Conservation (phyloP, 768 basidiomycete genomes). For the Boletus fagicola region DNA sequence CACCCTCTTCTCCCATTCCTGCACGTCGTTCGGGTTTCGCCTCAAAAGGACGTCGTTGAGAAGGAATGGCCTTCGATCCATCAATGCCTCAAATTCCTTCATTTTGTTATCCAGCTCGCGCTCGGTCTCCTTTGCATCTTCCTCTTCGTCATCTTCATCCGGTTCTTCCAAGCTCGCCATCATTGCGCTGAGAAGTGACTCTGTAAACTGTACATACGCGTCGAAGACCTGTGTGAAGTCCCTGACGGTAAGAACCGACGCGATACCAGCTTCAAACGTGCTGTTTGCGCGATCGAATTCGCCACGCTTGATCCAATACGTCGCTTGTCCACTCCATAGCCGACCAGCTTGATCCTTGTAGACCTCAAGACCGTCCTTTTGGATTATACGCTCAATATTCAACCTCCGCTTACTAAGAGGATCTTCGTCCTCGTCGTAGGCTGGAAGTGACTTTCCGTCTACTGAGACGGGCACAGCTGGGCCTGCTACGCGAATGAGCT, state of each 20-base stretch:
- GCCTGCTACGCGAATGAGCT: constrained; percentile 70
- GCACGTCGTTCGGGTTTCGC: constrained; percentile 95
- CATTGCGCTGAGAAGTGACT: constrained; percentile 82
- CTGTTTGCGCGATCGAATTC: constrained; percentile 90
- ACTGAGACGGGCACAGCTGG: constrained; percentile 53
- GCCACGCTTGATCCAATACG: constrained; percentile 96
- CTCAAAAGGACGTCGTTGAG: constrained; percentile 93
- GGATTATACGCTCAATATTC: constrained; percentile 84
- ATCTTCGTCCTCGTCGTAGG: constrained; percentile 84
- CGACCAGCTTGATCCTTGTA: constrained; percentile 98
- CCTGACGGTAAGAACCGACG: constrained; percentile 83
- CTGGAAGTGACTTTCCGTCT: constrained; percentile 47
- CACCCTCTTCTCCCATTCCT: constrained; percentile 98
- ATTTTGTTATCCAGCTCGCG: constrained; percentile 82
- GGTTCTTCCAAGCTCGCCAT: constrained; percentile 82
- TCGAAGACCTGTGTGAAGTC: constrained; percentile 99
- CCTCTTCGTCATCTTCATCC: constrained; percentile 76
- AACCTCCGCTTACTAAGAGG: constrained; percentile 65
- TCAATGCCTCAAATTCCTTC: constrained; percentile 90
- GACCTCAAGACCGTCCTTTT: constrained; percentile 78
- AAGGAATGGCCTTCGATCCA: constrained; percentile 93
- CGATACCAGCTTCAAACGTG: constrained; percentile 86
- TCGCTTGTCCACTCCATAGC: constrained; percentile 93
- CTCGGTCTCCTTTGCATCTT: constrained; percentile 74
- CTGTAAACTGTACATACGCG: constrained; percentile 91